phyloP scores from a whole-genome alignment of 768 basidiomycete species.

The Gloeophyllum trabeum region DNA sequence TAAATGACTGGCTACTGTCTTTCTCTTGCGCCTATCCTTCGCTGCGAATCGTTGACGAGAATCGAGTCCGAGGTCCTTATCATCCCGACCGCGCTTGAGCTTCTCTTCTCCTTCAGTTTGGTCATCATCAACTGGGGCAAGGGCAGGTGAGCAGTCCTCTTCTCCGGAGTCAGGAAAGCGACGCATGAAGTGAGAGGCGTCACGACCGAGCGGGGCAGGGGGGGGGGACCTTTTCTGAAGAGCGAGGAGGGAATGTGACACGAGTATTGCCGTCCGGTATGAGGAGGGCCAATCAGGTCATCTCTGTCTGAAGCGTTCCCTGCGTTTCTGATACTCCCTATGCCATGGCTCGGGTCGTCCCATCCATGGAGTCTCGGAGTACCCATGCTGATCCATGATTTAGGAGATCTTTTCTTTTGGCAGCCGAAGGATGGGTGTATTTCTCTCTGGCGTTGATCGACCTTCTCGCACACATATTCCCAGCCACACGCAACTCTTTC shows the following conservation, averaged over 20 bases:
- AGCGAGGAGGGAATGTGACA: too few relatives aligned
- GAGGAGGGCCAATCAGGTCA: too few relatives aligned
- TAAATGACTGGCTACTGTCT: slow-evolving; percentile 53
- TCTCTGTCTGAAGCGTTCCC: too few relatives aligned
- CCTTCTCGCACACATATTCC: slow-evolving; percentile 42
- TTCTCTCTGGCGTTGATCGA: slow-evolving; percentile 50
- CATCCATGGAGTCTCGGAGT: too few relatives aligned
- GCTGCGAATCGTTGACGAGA: slow-evolving; percentile 44
- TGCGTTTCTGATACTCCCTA: too few relatives aligned
- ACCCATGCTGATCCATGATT: too few relatives aligned
- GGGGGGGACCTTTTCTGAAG: too few relatives aligned
- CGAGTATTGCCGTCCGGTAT: too few relatives aligned
- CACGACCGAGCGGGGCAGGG: too few relatives aligned
- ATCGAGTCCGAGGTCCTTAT: slow-evolving; percentile 39
- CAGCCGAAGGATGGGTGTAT: slow-evolving; percentile 51
- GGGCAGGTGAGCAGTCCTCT: slow-evolving; percentile 37
- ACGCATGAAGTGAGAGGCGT: too few relatives aligned
- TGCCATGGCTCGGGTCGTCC: too few relatives aligned
- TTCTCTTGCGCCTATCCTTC: slow-evolving; percentile 59
- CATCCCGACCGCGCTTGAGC: slow-evolving; percentile 54
- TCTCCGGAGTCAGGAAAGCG: too few relatives aligned
- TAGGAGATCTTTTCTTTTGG: slow-evolving; percentile 49
- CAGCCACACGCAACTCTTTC: slow-evolving; percentile 35
- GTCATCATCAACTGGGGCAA: slow-evolving; percentile 35
- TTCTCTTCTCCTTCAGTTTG: slow-evolving; percentile 44